Evolutionary conservation across 352 stramenopile species (phyloP).

Genomic region (Phytophthora europaea): DNA sequence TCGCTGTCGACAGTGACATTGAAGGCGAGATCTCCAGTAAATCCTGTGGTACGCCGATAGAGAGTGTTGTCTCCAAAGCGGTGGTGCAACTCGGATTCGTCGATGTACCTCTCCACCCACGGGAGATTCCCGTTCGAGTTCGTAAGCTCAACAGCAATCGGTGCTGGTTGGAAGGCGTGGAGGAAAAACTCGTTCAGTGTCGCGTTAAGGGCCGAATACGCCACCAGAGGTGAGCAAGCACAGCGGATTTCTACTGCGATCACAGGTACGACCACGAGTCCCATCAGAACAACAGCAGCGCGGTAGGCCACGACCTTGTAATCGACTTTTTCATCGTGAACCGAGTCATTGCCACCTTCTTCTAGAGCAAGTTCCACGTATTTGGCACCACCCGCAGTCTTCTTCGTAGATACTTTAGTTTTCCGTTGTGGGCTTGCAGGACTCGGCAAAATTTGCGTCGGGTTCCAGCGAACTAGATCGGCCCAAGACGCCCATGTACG

Average conservation of each 20-base stretch:
- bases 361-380: slow-evolving; percentile 6
- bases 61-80: slow-evolving; percentile 12
- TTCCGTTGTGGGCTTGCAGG: neutral
- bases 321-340: neutral
- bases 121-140: neutral
- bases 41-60: slow-evolving; percentile 16
- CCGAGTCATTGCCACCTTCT: neutral
- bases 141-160: neutral
- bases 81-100: slow-evolving; percentile 1
- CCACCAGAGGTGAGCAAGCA: slow-evolving; percentile 5
- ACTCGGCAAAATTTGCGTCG: neutral
- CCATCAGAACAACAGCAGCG: slow-evolving; percentile 2
- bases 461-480: slow-evolving; percentile 16
- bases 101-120: slow-evolving; percentile 16
- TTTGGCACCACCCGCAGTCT: neutral
- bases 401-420: neutral
- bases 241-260: neutral
- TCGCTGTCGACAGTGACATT: slow-evolving; percentile 7
- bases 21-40: slow-evolving; percentile 19
- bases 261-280: slow-evolving; percentile 4
- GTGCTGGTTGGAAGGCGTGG: slow-evolving; percentile 13
- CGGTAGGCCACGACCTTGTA: neutral
- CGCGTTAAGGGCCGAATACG: slow-evolving; percentile 4
- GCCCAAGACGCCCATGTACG: slow-evolving; percentile 5
- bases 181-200: slow-evolving; percentile 13